Evolutionary conservation across 148 eudicot genomes (phyloP), one percentile per base, ranked within the genome.

Genomic region (Chenopodium quinoa): DNA sequence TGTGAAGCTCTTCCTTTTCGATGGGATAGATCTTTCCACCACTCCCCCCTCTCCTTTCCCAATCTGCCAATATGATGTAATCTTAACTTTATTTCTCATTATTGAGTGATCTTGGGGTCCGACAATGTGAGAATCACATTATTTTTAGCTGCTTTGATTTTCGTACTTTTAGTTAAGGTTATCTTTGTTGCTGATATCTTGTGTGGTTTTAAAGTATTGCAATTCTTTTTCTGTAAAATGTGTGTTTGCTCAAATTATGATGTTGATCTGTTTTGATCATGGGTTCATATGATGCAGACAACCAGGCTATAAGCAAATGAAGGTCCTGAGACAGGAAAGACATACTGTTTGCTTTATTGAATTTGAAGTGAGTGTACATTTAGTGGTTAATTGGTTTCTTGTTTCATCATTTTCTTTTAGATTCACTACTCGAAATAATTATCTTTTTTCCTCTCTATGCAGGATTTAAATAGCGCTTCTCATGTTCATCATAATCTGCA

Each of bases 321-420:
- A 96, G 88, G 82, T 94, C 81, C 79, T 96, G 80, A 91, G 97
- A 81, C 99, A 96, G 88, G 99, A 96, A 90, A 93, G 98, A 66
- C 99, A 96, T 86, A 93, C 98, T 34, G 98, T 93, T 79, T 96
- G 98, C 89, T 96, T 96, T 85, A 96, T 96, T 80, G 99, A 96
- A 88, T 96, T 96, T 84, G 99, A 96, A 84, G 99, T 91, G 71
- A 88, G 92, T 80, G 47, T 52, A 27, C 14, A 9, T 1, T 22
- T 25, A 48, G 34, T 47, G 62, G 8, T 74, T 74, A 1, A 14
- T 20, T 47, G 14, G 16, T 54, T 74, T 64, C 68, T 32, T 79
- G 48, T 34, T 74, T 37, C 67, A 64, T 47, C 73, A 66, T 77
- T 48, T 75, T 23, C 56, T n/a, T 80, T 50, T 23, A 69, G 31